Conservation (phyloP, 2,329 filamentous ascomycete species). For the Podosphaera fusca region DNA sequence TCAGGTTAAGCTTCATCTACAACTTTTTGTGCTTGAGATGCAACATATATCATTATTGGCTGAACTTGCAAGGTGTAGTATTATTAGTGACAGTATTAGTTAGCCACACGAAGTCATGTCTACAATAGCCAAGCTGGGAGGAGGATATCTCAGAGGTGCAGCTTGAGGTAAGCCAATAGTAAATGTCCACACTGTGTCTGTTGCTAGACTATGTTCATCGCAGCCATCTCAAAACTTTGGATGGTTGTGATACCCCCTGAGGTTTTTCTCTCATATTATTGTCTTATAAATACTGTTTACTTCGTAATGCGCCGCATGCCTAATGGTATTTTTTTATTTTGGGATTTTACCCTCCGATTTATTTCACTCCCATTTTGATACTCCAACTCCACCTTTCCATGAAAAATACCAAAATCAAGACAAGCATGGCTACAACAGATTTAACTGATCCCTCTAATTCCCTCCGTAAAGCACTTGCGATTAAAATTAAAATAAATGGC, state of each 20-base stretch:
- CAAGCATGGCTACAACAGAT: neutral
- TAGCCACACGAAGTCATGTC: too few species aligned
- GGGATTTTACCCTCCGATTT: neutral
- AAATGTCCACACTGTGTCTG: too few species aligned
- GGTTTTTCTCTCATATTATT: neutral
- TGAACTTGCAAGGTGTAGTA: too few species aligned
- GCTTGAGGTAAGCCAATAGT: too few species aligned
- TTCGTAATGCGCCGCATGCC: neutral
- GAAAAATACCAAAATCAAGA: neutral
- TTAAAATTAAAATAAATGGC: neutral
- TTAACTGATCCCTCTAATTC: neutral
- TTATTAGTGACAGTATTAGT: too few species aligned
- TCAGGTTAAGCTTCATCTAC: too few species aligned
- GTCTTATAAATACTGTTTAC: neutral
- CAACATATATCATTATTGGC: too few species aligned
- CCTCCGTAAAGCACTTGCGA: neutral
- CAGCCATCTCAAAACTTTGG: neutral
- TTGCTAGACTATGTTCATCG: too few species aligned
- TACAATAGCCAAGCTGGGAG: too few species aligned
- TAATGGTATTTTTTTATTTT: neutral
- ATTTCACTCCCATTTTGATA: neutral
- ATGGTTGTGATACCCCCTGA: neutral
- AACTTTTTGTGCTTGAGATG: too few species aligned
- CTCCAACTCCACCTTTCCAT: slow-evolving; percentile 1
- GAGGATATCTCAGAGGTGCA: too few species aligned